Conservation (phyloP, 495 filamentous ascomycete species). For the Aspergillus homomorphus region DNA sequence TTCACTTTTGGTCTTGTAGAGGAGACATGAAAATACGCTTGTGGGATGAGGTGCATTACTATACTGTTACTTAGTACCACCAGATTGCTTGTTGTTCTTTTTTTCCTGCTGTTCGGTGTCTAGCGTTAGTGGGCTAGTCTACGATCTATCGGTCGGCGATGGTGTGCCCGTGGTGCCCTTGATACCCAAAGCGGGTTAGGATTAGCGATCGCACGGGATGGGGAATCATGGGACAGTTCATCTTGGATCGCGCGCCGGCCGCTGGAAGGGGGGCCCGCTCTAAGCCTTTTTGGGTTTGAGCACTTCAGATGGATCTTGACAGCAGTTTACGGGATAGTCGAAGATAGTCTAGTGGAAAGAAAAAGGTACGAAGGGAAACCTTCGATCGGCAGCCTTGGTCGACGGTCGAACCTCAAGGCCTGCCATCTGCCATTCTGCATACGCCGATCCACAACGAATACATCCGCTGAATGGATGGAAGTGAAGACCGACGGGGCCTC, state of each 20-base stretch:
- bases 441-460: not conserved
- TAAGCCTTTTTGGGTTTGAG: not conserved
- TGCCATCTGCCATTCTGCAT: too few species aligned
- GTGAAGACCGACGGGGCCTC: not conserved
- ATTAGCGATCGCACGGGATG: constrained; percentile 7
- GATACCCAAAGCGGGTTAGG: constrained; percentile 1
- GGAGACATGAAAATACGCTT: too few species aligned
- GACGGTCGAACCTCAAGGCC: not conserved
- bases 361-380: not conserved
- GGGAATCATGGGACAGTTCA: not conserved
- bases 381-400: not conserved
- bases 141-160: not conserved
- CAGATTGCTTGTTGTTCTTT: too few species aligned
- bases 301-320: too few species aligned
- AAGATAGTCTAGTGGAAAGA: not conserved
- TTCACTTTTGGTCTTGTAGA: too few species aligned
- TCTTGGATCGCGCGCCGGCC: not conserved
- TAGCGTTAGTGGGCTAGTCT: too few species aligned
- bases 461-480: constrained; percentile 10
- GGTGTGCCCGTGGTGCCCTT: not conserved
- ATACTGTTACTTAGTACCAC: too few species aligned
- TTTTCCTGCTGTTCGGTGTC: too few species aligned
- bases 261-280: too few species aligned
- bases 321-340: too few species aligned
- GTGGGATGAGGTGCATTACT: too few species aligned